These are phyloP conservation scores for Neofusicoccum sp. DNA, from an alignment of 2,329 filamentous ascomycete species.

Conservation along the genomic window DNA sequence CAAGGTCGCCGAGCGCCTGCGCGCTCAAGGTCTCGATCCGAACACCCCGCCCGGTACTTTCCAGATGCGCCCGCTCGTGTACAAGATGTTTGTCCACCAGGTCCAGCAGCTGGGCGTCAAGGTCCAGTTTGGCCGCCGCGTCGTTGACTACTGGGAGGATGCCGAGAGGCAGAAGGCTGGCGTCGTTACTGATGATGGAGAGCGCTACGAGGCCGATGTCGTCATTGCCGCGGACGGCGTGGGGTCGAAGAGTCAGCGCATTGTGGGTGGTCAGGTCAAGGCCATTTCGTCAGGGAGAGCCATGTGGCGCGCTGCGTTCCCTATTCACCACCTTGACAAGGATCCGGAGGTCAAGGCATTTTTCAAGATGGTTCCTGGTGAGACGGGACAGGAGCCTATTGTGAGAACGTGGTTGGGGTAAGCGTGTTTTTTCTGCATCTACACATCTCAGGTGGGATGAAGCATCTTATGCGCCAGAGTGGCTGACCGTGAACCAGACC, in stretches of 20 bases:
- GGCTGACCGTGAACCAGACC: conserved; percentile 24
- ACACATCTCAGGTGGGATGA: too few relatives aligned
- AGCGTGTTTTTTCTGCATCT: conserved; percentile 18
- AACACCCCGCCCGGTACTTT: conserved; percentile 54
- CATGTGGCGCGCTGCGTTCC: conserved; percentile 43
- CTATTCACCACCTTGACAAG: conserved; percentile 44
- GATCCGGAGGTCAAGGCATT: conserved; percentile 48
- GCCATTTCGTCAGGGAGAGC: conserved; percentile 39
- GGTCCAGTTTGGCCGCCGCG: conserved; percentile 42
- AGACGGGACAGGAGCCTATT: conserved; percentile 40
- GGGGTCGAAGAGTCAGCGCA: conserved; percentile 45
- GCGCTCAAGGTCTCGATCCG: conserved; percentile 43
- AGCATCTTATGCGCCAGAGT: too few relatives aligned
- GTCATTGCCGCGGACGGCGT: conserved; percentile 43
- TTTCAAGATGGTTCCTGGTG: conserved; percentile 43
- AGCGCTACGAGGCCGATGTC: conserved; percentile 42
- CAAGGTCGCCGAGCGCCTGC: conserved; percentile 52
- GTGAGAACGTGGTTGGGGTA: conserved; percentile 46
- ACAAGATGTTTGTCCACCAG: conserved; percentile 54
- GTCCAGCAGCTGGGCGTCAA: conserved; percentile 46
- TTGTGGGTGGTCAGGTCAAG: conserved; percentile 46
- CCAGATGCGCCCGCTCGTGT: conserved; percentile 56
- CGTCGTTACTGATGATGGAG: conserved; percentile 39
- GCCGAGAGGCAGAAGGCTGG: conserved; percentile 37
- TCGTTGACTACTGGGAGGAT: conserved; percentile 47